A percentile compares a stretch with the other conserved stretches of the same genome.
These are phyloP conservation scores for Plasmodium vivax DNA, from an alignment of 169 alveolate genomes.

Conservation along the genomic window DNA sequence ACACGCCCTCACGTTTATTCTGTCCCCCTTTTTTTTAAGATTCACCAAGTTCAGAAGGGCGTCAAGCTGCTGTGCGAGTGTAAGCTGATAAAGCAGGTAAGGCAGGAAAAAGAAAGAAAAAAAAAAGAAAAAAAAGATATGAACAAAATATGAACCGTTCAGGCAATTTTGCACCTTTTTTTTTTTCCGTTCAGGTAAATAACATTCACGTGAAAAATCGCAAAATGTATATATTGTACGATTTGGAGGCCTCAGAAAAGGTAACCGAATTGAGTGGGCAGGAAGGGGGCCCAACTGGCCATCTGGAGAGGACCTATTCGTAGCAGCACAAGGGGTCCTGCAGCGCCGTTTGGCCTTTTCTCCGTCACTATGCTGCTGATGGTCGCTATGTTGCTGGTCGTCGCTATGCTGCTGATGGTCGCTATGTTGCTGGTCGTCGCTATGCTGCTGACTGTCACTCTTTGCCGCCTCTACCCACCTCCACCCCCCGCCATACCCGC, in stretches of 20 bases:
- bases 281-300: neutral
- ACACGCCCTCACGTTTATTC: neutral
- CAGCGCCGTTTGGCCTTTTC: neutral
- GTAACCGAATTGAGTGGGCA: constrained; percentile 49
- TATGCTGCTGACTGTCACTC: too few relatives aligned
- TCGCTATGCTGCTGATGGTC: too few relatives aligned
- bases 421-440: too few relatives aligned
- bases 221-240: constrained; percentile 89
- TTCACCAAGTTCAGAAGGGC: constrained; percentile 90
- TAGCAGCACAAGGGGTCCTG: neutral
- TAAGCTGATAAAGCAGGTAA: constrained; percentile 84
- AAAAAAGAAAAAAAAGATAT: neutral
- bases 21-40: constrained; percentile 75
- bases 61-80: constrained; percentile 89
- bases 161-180: neutral
- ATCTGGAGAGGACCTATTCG: neutral
- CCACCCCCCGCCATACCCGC: too few relatives aligned
- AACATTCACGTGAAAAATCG: constrained; percentile 92
- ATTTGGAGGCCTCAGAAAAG: constrained; percentile 92
- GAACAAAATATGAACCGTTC: constrained; percentile 3
- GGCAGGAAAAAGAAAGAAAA: neutral
- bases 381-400: too few relatives aligned
- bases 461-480: neutral
- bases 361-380: neutral
- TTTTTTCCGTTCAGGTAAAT: constrained; percentile 76